Evolutionary conservation across 2,329 filamentous ascomycete genomes (phyloP), one percentile per base, ranked within the genome.

Genomic region (Phaeosphaeria sp.): DNA sequence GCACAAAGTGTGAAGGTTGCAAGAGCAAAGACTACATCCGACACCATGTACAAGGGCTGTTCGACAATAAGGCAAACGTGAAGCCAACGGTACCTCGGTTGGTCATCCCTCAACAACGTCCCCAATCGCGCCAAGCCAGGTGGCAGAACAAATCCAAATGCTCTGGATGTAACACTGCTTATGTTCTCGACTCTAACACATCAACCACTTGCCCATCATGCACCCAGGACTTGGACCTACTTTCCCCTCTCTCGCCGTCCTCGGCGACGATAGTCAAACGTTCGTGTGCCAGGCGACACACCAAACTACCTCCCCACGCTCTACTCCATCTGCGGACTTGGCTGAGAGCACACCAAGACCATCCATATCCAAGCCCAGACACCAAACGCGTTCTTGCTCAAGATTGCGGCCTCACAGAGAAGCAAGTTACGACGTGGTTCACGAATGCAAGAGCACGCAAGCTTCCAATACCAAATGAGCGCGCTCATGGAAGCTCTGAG

Each of bases 341-440:
- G 72, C 64, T 77, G 7, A 66, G 65, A 42, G 68, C 65, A 0
- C 65, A 77, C 25, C 59, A 59, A 33, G 62, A 71, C 48, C 62
- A 76, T 17, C 72, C 73, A 1, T 77, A 77, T 46, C 72, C 74
- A 11, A 67, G 51, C 54, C 60, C 65, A 1, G 66, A 73, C 20
- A 68, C 63, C 6, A 77, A 77, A 55, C 61, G 62, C 23, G 55
- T 60, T 30, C 56, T 77, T 22, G 71, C 73, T 17, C 59, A 68
- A 41, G 63, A 67, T 25, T 76, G 72, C 53, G 67, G 66, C 2
- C 74, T 76, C 39, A 73, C 73, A 0, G 68, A 74, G 54, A 76
- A 74, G 46, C 74, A 77, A 51, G 68, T 76, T 1, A 72, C 59
- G 5, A 75, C 73, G 21, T 76, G 73, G 73, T 74, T 76, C 44